Percentiles rank a stretch among this genome's conserved stretches.
Conservation (phyloP, 306 rosid genomes). For the Senna siamea region DNA sequence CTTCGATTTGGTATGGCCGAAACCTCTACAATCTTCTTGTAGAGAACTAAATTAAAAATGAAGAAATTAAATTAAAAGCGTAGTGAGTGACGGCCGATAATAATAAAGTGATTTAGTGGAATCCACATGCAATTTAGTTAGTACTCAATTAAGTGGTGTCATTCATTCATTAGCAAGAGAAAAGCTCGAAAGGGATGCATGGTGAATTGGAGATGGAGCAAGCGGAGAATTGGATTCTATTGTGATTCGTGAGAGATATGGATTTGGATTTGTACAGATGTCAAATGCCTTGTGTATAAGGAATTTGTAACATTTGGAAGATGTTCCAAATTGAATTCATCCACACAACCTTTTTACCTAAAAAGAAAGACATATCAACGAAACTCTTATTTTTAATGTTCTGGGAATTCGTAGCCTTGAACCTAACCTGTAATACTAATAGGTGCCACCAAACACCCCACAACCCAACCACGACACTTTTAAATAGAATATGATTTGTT, state of each 20-base stretch:
- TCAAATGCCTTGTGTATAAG: not conserved
- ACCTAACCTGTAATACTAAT: not conserved
- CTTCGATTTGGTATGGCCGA: too few relatives aligned
- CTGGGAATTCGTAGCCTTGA: too few relatives aligned
- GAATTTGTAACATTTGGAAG: not conserved
- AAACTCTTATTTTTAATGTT: too few relatives aligned
- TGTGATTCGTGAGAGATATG: not conserved
- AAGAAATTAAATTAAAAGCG: too few relatives aligned
- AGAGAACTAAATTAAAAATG: too few relatives aligned
- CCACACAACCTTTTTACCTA: not conserved
- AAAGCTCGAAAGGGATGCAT: not conserved
- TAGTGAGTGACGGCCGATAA: too few relatives aligned
- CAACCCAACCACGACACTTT: too few relatives aligned
- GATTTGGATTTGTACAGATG: not conserved
- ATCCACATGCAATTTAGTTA: not conserved
- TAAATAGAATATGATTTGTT: too few relatives aligned
- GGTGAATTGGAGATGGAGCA: not conserved
- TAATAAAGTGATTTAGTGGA: not conserved
- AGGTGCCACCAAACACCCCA: too few relatives aligned
- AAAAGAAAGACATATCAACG: not conserved
- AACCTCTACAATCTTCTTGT: too few relatives aligned
- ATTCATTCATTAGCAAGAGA: not conserved
- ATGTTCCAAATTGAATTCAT: not conserved
- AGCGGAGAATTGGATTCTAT: not conserved
- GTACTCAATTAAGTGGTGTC: not conserved